These are phyloP conservation scores for Aquilaria yunnanensis DNA, from an alignment of 345 rosid species.

Conservation along the genomic window DNA sequence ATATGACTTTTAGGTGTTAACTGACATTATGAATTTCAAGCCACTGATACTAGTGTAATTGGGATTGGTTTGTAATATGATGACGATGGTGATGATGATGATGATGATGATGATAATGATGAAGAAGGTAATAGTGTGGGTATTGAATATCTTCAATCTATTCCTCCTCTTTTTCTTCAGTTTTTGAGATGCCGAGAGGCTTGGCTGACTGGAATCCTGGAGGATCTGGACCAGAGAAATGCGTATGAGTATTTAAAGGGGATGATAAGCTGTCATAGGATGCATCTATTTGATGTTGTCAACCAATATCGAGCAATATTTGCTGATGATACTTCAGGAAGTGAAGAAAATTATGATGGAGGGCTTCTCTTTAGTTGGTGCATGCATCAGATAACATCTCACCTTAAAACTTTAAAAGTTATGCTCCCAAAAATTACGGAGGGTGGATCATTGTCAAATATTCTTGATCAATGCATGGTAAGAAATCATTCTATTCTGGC, in stretches of 20 bases:
- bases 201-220: conserved; percentile 97
- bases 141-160: too few relatives aligned
- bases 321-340: conserved; percentile 94
- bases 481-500: conserved; percentile 12
- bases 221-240: conserved; percentile 86
- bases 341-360: conserved; percentile 90
- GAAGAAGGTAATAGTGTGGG: too few relatives aligned
- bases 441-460: conserved; percentile 91
- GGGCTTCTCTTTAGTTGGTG: conserved; percentile 98
- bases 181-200: conserved; percentile 96
- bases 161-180: conserved; percentile 31
- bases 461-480: conserved; percentile 94
- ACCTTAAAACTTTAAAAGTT: conserved; percentile 86
- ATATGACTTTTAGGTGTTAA: too few relatives aligned
- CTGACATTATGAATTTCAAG: too few relatives aligned
- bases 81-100: too few relatives aligned
- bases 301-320: conserved; percentile 96
- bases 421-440: conserved; percentile 97
- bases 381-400: conserved; percentile 95
- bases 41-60: too few relatives aligned
- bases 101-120: too few relatives aligned
- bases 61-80: too few relatives aligned
- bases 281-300: conserved; percentile 92
- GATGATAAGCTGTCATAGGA: conserved; percentile 79
- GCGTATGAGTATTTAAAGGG: conserved; percentile 93